phyloP scores from a whole-genome alignment of 768 basidiomycete genomes.

The Suillus plorans region DNA sequence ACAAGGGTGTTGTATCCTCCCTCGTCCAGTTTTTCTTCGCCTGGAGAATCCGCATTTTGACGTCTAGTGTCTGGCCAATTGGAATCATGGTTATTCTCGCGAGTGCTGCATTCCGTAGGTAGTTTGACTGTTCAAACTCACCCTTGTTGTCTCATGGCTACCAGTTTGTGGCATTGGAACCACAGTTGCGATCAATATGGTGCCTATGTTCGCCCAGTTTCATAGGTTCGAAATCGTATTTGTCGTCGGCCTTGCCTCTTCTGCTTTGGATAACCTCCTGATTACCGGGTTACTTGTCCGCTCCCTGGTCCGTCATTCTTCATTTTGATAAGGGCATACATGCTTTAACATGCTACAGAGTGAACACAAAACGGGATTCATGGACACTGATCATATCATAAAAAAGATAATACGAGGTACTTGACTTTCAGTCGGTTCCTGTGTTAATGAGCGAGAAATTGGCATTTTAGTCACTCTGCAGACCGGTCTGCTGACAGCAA shows the following conservation, averaged over 20 bases:
- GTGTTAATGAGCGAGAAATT: neutral
- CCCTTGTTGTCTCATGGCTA: constrained; percentile 4
- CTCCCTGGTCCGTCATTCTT: constrained; percentile 37
- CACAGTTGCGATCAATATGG: constrained; percentile 27
- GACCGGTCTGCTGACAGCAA: constrained; percentile 38
- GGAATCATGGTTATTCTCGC: constrained; percentile 14
- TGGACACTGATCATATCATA: constrained; percentile 37
- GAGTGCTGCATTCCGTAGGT: constrained; percentile 20
- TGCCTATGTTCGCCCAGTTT: constrained; percentile 28
- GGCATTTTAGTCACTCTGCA: constrained; percentile 37
- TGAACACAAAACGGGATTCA: constrained; percentile 34
- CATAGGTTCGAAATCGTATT: constrained; percentile 30
- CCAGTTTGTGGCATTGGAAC: constrained; percentile 33
- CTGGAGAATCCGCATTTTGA: constrained; percentile 25
- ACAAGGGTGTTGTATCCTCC: constrained; percentile 26
- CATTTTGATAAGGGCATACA: neutral
- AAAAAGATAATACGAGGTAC: constrained; percentile 36
- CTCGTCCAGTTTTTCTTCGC: constrained; percentile 30
- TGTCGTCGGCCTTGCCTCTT: constrained; percentile 44
- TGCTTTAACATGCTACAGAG: constrained; percentile 25
- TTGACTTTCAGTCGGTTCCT: neutral
- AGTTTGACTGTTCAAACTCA: neutral
- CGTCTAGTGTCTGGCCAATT: constrained; percentile 13
- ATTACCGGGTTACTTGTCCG: constrained; percentile 44
- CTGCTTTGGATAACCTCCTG: constrained; percentile 45